These are phyloP conservation scores for Jatropha curcas DNA, from an alignment of 345 rosid species.

Conservation along the genomic window DNA sequence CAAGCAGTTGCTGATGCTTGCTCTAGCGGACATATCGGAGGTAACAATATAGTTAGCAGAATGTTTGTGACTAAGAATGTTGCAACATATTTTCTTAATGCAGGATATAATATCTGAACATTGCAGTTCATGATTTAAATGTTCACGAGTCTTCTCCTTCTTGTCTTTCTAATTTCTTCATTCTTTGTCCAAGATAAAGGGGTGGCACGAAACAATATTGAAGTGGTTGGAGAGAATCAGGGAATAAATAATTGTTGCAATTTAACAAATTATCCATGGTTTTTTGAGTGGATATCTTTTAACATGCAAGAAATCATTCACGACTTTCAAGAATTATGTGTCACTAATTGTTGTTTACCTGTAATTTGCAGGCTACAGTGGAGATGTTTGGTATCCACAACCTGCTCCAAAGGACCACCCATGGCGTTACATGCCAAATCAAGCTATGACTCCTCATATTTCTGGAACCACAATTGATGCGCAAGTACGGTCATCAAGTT, in stretches of 20 bases:
- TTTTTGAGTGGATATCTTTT: too few species aligned
- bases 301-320: neutral
- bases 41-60: conserved; percentile 20
- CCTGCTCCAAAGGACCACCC: conserved; percentile 98
- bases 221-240: neutral
- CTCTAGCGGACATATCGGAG: conserved; percentile 83
- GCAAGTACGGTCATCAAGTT: conserved; percentile 46
- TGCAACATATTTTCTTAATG: neutral
- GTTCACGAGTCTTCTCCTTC: neutral
- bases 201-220: too few species aligned
- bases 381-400: conserved; percentile 94
- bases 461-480: conserved; percentile 97
- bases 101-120: too few species aligned
- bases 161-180: too few species aligned
- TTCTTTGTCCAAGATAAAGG: too few species aligned
- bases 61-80: neutral
- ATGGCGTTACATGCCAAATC: conserved; percentile 99
- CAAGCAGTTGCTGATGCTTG: conserved; percentile 88
- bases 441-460: conserved; percentile 96
- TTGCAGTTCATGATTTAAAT: too few species aligned
- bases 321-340: neutral
- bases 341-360: neutral
- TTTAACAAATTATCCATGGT: neutral
- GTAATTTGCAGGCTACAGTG: conserved; percentile 66
- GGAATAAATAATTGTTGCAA: neutral